Conservation (phyloP, 148 eudicot genomes). For the Amaranthus palmeri region DNA sequence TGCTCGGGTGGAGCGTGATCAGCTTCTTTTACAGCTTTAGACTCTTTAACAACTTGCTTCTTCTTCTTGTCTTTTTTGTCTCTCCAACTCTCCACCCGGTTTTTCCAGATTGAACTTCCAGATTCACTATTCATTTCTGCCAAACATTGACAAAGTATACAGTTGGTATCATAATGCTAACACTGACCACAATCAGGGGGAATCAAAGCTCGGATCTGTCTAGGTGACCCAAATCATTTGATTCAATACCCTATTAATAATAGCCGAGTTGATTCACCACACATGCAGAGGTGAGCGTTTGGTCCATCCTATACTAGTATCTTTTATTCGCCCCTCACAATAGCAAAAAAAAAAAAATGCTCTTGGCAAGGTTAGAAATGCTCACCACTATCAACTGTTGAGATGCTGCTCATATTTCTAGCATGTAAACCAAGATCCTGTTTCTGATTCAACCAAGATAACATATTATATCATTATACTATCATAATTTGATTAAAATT, state of each 20-base stretch:
- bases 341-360: background rate
- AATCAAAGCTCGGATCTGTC: no score
- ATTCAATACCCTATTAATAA: no score
- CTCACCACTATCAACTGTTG: slow-evolving; percentile 91
- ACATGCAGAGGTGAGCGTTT: no score
- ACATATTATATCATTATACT: background rate
- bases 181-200: background rate
- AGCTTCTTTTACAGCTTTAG: slow-evolving; percentile 47
- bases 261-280: no score
- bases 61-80: slow-evolving; percentile 86
- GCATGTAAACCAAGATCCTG: slow-evolving; percentile 80
- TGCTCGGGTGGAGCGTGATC: slow-evolving; percentile 61
- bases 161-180: background rate
- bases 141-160: slow-evolving; percentile 11
- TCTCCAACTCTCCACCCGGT: slow-evolving; percentile 93
- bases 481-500: background rate
- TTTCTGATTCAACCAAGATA: slow-evolving; percentile 11
- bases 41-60: slow-evolving; percentile 21
- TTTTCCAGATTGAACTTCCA: slow-evolving; percentile 94
- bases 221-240: no score
- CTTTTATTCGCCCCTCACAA: no score
- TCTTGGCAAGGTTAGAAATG: background rate
- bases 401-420: slow-evolving; percentile 71
- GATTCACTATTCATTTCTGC: slow-evolving; percentile 64
- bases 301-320: no score